Evolutionary conservation across 768 basidiomycete species (phyloP).

Genomic region (Lactarius hengduanensis): DNA sequence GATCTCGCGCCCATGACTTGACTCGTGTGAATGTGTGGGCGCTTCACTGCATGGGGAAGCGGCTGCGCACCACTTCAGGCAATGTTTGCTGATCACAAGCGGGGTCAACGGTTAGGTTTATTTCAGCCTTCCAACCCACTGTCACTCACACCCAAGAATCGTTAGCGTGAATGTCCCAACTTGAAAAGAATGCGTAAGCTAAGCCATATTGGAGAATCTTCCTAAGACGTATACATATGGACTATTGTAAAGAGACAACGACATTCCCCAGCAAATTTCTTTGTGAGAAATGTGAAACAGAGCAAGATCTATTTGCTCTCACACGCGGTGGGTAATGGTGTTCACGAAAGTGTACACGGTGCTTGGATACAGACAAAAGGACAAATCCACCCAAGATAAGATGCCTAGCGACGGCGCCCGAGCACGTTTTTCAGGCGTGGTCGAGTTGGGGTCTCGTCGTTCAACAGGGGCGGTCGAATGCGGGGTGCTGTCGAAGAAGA

Average conservation of each 20-base stretch:
- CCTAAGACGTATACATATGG: conserved; percentile 4
- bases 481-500: conserved; percentile 34
- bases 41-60: not conserved
- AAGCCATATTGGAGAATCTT: conserved; percentile 12
- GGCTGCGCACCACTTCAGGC: not conserved
- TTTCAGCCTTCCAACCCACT: not conserved
- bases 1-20: not conserved
- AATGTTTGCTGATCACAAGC: not conserved
- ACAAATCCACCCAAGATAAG: not conserved
- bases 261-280: conserved; percentile 1
- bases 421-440: conserved; percentile 50
- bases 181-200: conserved; percentile 9
- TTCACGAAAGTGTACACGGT: conserved; percentile 2
- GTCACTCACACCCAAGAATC: not conserved
- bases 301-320: conserved; percentile 19
- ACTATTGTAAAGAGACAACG: conserved; percentile 3
- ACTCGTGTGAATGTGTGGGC: not conserved
- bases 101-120: not conserved
- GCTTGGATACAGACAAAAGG: conserved; percentile 1
- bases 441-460: conserved; percentile 60
- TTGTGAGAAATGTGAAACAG: conserved; percentile 11
- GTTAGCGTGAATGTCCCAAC: conserved; percentile 7
- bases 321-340: conserved; percentile 5
- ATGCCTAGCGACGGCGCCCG: conserved; percentile 47
- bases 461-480: conserved; percentile 40